Conservation (phyloP, 208 protist species). For the Trypanosomatidae sp. region DNA sequence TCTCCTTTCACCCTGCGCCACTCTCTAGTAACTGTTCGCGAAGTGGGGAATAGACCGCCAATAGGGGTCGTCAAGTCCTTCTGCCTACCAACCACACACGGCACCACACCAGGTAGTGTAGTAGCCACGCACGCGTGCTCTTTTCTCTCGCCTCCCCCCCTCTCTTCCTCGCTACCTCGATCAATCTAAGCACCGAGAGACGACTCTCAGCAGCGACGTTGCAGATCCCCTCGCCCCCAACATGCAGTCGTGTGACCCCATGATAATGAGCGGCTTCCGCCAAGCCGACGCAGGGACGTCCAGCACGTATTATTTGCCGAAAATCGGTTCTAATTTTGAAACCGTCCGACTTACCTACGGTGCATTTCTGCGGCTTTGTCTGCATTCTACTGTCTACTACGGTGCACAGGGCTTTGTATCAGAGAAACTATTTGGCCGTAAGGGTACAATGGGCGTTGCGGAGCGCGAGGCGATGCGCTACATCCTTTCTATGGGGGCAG, state of each 20-base stretch:
- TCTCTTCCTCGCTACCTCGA: not conserved
- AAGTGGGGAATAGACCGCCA: too few species aligned
- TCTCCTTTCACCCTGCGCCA: not conserved
- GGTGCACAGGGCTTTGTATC: conserved; percentile 41
- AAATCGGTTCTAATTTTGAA: conserved; percentile 55
- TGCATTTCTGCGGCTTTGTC: conserved; percentile 63
- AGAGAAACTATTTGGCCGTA: conserved; percentile 41
- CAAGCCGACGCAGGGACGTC: conserved; percentile 15
- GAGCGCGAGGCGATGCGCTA: conserved; percentile 51
- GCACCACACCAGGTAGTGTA: not conserved
- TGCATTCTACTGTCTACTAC: conserved; percentile 66
- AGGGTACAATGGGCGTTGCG: conserved; percentile 21
- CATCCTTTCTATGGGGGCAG: conserved; percentile 43
- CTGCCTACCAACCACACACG: not conserved
- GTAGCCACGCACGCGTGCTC: not conserved
- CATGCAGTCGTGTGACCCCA: not conserved
- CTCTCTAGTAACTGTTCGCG: not conserved
- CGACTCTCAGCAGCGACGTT: not conserved
- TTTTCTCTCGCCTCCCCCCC: not conserved
- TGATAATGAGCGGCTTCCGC: conserved; percentile 18
- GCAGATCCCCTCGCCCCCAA: not conserved
- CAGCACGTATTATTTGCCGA: conserved; percentile 35
- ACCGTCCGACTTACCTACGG: conserved; percentile 57
- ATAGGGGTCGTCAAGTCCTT: not conserved
- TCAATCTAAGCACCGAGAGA: not conserved